phyloP scores from a whole-genome alignment of 192 early-diverging fungal species.

The Diversispora epigaea region DNA sequence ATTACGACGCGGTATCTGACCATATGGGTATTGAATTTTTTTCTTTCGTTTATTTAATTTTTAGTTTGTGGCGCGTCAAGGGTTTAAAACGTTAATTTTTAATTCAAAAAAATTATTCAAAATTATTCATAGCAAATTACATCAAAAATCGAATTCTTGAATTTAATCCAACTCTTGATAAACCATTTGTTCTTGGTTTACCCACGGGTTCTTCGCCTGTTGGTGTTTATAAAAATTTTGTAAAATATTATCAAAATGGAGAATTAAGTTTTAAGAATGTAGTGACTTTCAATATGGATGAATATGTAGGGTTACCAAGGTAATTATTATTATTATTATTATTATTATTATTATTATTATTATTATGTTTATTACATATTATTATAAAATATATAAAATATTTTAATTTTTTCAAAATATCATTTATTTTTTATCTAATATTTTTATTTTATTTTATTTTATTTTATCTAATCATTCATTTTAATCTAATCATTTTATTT shows the following conservation, averaged over 20 bases:
- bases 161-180: constrained; percentile 69
- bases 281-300: constrained; percentile 92
- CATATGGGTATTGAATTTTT: too few relatives aligned
- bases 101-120: too few relatives aligned
- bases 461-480: not conserved
- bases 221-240: constrained; percentile 76
- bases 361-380: not conserved
- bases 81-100: too few relatives aligned
- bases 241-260: constrained; percentile 66
- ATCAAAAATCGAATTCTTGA: constrained; percentile 76
- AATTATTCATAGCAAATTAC: constrained; percentile 59
- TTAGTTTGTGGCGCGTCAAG: too few relatives aligned
- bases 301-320: constrained; percentile 80
- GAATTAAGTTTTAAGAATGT: constrained; percentile 76
- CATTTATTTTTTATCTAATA: too few relatives aligned
- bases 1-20: too few relatives aligned
- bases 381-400: not conserved
- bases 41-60: too few relatives aligned
- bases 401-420: not conserved
- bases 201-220: constrained; percentile 87
- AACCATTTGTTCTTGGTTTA: constrained; percentile 83
- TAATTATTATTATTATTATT: constrained; percentile 12
- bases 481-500: not conserved
- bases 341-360: not conserved
- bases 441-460: too few relatives aligned